Evolutionary conservation across 495 filamentous ascomycete species (phyloP).

Genomic region (Aspergillus egyptiacus): DNA sequence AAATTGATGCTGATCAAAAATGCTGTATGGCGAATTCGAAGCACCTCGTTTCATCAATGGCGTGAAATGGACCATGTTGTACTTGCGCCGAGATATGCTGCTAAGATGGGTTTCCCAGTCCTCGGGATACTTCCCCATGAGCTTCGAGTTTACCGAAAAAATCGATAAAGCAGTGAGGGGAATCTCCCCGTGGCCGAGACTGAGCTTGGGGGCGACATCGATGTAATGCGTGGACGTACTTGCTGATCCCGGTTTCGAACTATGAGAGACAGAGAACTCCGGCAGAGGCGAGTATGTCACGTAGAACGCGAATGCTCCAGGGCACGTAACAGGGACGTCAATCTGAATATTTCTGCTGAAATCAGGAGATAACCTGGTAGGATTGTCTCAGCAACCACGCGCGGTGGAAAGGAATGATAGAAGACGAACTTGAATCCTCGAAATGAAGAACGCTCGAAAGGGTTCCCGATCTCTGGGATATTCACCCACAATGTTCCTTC

Average conservation of each 20-base stretch:
- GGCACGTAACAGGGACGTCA: conserved; percentile 70
- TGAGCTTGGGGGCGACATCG: conserved; percentile 81
- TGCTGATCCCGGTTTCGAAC: conserved; percentile 49
- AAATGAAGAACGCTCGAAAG: conserved; percentile 72
- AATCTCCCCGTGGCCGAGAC: conserved; percentile 59
- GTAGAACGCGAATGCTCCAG: conserved; percentile 96
- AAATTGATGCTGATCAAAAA: conserved; percentile 86
- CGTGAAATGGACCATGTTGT: conserved; percentile 99
- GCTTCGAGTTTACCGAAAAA: conserved; percentile 94
- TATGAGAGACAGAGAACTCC: conserved; percentile 56
- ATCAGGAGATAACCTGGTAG: conserved; percentile 69
- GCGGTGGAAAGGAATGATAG: not conserved
- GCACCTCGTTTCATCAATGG: conserved; percentile 81
- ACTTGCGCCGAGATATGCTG: conserved; percentile 81
- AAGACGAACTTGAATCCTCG: conserved; percentile 70
- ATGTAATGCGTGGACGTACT: conserved; percentile 78
- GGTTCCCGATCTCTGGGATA: conserved; percentile 67
- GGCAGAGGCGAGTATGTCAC: conserved; percentile 87
- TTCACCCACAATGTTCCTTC: conserved; percentile 95
- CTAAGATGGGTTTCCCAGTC: conserved; percentile 85
- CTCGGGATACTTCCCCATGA: conserved; percentile 85
- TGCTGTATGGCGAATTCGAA: conserved; percentile 95
- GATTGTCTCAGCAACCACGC: conserved; percentile 19
- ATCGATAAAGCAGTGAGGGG: conserved; percentile 83
- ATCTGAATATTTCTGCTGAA: conserved; percentile 90